Conservation (phyloP, 768 basidiomycete species). For the Tulasnella sp. region DNA sequence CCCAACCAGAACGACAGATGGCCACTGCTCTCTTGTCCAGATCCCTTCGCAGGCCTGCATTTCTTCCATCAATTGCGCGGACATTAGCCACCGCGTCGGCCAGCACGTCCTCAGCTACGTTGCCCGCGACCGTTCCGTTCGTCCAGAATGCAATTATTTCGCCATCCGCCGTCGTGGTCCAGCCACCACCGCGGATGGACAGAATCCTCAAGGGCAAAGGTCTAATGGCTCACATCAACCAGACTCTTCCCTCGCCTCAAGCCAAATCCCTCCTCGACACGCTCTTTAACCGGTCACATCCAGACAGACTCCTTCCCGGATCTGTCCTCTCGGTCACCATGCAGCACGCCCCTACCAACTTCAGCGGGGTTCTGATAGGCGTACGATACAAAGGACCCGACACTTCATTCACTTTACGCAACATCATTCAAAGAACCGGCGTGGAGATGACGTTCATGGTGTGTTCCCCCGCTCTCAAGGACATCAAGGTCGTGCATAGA, state of each 20-base stretch:
- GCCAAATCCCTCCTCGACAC: slow-evolving; percentile 65
- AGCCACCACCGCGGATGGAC: not conserved
- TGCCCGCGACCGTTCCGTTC: slow-evolving; percentile 56
- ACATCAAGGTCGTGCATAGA: slow-evolving; percentile 71
- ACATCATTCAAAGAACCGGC: slow-evolving; percentile 85
- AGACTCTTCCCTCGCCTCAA: slow-evolving; percentile 60
- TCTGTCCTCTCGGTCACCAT: slow-evolving; percentile 80
- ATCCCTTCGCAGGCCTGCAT: not conserved
- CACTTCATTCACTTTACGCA: slow-evolving; percentile 84
- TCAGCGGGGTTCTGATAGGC: slow-evolving; percentile 84
- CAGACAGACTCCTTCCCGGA: slow-evolving; percentile 68
- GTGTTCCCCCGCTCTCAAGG: slow-evolving; percentile 80
- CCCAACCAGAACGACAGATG: not conserved
- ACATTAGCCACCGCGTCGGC: slow-evolving; percentile 2
- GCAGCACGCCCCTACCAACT: slow-evolving; percentile 71
- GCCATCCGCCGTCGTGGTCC: slow-evolving; percentile 41
- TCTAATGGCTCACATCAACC: slow-evolving; percentile 68
- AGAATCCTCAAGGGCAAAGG: slow-evolving; percentile 63
- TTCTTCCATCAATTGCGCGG: not conserved
- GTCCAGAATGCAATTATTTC: slow-evolving; percentile 62
- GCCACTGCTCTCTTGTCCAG: not conserved
- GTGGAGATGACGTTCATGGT: slow-evolving; percentile 91
- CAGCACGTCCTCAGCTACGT: not conserved
- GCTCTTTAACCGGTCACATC: slow-evolving; percentile 69
- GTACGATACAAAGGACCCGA: slow-evolving; percentile 79